A percentile compares a stretch with the other conserved stretches of the same genome.
Evolutionary conservation across 129 eudicot genomes (phyloP).

Genomic region (Chrysanthemum lavandulifolium): DNA sequence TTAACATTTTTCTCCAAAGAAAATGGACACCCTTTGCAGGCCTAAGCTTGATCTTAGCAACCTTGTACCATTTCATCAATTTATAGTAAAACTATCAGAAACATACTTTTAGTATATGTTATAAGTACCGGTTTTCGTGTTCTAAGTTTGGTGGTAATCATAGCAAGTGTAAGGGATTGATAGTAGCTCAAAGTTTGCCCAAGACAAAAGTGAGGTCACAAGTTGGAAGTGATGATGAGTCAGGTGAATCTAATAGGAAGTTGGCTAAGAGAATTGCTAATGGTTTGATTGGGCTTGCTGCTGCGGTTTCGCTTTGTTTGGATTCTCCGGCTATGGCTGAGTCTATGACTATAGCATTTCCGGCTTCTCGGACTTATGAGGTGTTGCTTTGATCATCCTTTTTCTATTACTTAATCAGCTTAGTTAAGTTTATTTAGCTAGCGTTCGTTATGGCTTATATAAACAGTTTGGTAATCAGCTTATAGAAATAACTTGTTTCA

Average conservation of each 20-base stretch:
- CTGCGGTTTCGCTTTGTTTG: conserved; percentile 59
- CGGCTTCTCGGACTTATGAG: conserved; percentile 89
- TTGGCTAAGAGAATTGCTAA: conserved; percentile 44
- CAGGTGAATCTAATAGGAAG: conserved; percentile 29
- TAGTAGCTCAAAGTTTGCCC: conserved; percentile 19
- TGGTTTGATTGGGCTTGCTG: conserved; percentile 71
- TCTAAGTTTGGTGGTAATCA: conserved; percentile 15
- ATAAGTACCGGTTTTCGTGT: conserved; percentile 27
- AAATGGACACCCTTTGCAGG: conserved; percentile 48
- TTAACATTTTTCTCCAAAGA: not conserved
- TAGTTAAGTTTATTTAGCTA: too few relatives aligned
- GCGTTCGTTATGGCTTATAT: too few relatives aligned
- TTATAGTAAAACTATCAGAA: conserved; percentile 20
- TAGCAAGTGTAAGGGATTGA: conserved; percentile 22
- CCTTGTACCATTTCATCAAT: conserved; percentile 37
- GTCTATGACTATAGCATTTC: conserved; percentile 86
- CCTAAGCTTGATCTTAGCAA: conserved; percentile 43
- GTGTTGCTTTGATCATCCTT: conserved; percentile 29
- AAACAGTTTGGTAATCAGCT: too few relatives aligned
- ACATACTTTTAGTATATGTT: conserved; percentile 43
- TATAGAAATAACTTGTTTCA: too few relatives aligned
- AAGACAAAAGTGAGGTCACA: conserved; percentile 15
- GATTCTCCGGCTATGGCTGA: conserved; percentile 79
- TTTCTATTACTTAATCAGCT: not conserved
- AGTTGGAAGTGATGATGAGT: conserved; percentile 7